phyloP scores from a whole-genome alignment of 176 grass and related monocot genomes.

The Stipa capillata region DNA sequence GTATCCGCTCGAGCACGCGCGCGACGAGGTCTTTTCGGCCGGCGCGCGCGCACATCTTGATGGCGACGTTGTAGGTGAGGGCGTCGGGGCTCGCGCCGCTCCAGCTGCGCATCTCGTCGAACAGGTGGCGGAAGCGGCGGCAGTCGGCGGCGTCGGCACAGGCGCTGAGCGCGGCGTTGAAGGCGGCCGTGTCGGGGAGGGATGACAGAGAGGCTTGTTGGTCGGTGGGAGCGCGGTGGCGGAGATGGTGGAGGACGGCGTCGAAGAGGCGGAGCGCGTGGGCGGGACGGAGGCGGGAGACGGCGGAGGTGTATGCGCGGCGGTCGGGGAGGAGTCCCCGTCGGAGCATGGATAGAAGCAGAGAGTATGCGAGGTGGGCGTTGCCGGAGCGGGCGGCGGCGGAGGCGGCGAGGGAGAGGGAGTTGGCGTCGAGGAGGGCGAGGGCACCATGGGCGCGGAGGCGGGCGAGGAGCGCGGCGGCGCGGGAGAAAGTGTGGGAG shows the following conservation, averaged over 20 bases:
- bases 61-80: conserved; percentile 67
- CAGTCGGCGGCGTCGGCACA: conserved; percentile 64
- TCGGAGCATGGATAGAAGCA: conserved; percentile 62
- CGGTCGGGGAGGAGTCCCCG: conserved; percentile 60
- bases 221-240: conserved; percentile 5
- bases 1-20: conserved; percentile 35
- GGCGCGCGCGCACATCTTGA: conserved; percentile 82
- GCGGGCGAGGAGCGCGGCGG: conserved; percentile 40
- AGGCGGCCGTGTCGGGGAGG: conserved; percentile 71
- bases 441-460: conserved; percentile 39
- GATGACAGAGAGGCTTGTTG: too few species aligned
- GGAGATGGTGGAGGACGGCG: conserved; percentile 44
- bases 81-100: conserved; percentile 29
- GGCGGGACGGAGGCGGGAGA: conserved; percentile 42
- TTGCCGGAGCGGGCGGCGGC: conserved; percentile 50
- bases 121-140: conserved; percentile 51
- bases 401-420: conserved; percentile 63
- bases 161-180: conserved; percentile 74
- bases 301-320: conserved; percentile 72
- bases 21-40: conserved; percentile 56
- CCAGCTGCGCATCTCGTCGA: conserved; percentile 54
- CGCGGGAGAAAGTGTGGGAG: conserved; percentile 35
- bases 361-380: conserved; percentile 32
- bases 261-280: conserved; percentile 66
- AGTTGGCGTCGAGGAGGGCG: conserved; percentile 60